Evolutionary conservation across 2,329 filamentous ascomycete genomes (phyloP).

Genomic region (Diaporthe velutina): DNA sequence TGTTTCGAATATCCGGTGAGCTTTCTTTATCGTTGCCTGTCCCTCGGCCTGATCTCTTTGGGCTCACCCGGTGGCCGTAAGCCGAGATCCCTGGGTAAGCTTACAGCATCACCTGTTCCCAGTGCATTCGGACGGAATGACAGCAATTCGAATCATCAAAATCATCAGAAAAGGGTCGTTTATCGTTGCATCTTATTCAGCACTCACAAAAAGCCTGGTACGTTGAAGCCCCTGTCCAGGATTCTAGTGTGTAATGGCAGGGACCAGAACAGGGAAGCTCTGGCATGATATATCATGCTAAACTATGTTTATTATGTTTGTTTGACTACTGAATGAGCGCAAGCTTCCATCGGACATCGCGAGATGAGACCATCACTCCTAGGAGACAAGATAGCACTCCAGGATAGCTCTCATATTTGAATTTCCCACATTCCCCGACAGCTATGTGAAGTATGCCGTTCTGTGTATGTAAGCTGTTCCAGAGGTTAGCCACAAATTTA

Average conservation of each 20-base stretch:
- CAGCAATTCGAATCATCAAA: too few relatives aligned
- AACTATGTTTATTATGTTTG: too few relatives aligned
- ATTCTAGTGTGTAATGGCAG: neutral
- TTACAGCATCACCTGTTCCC: neutral
- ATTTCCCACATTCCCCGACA: slow-evolving; percentile 24
- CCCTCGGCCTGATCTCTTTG: neutral
- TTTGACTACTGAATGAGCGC: too few relatives aligned
- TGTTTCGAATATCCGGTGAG: neutral
- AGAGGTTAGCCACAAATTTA: neutral
- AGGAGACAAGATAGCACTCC: neutral
- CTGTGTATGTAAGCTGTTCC: neutral
- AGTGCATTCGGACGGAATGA: neutral
- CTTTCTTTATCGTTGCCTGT: neutral
- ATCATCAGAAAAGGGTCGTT: too few relatives aligned
- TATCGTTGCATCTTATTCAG: neutral
- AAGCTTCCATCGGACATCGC: neutral
- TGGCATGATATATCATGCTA: too few relatives aligned
- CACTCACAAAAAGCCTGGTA: neutral
- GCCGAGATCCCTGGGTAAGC: neutral
- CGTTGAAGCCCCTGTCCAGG: neutral
- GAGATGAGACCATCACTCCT: too few relatives aligned
- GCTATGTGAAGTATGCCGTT: neutral
- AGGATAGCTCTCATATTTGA: neutral
- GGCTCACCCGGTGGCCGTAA: neutral
- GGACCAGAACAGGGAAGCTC: too few relatives aligned